Evolutionary conservation across 2,329 filamentous ascomycete species (phyloP), one percentile per base, ranked within the genome.

Genomic region (Bretziella fagacearum): DNA sequence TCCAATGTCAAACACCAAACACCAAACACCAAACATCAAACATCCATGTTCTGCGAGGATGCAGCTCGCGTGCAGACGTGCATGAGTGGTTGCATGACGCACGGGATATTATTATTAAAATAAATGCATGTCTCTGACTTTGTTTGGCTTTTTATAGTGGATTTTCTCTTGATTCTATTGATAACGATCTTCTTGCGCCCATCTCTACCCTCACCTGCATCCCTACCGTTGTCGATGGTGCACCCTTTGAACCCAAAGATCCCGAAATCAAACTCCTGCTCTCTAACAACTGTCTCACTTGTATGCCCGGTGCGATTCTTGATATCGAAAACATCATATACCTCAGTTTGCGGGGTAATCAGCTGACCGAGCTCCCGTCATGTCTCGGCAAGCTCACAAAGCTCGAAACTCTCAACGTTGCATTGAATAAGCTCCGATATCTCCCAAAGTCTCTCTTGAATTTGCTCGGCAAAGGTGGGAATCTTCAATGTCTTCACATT

Each of bases 291-390:
- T 57, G 59, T 0, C 65, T 85, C 3, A 59, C 58, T 2, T 61
- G 62, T 11, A 62, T 82, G 1, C 80, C 81, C 0, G 63, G 65
- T 2, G 70, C 73, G 41, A 59, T 84, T 2, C 80, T 81, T 55
- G 67, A 72, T 40, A 61, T 84, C 2, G 63, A 74, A 18, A 64
- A 74, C 54, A 63, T 84, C 25, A 77, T 73, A 0, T 71, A 77
- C 13, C 67, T 85, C 10, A 82, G 72, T 54, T 64, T 85, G 13
- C 73, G 81, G 29, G 71, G 68, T 51, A 84, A 84, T 54, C 58
- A 66, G 20, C 65, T 85, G 11, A 62, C 61, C 0, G 71, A 79
- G 55, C 60, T 85, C 2, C 75, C 81, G 1, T 63, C 74, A 0
- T 65, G 67, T 3, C 74, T 84, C 42, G 65, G 63, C 18, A 70